phyloP scores from a whole-genome alignment of 352 stramenopile species.

The Lagenidium giganteum region DNA sequence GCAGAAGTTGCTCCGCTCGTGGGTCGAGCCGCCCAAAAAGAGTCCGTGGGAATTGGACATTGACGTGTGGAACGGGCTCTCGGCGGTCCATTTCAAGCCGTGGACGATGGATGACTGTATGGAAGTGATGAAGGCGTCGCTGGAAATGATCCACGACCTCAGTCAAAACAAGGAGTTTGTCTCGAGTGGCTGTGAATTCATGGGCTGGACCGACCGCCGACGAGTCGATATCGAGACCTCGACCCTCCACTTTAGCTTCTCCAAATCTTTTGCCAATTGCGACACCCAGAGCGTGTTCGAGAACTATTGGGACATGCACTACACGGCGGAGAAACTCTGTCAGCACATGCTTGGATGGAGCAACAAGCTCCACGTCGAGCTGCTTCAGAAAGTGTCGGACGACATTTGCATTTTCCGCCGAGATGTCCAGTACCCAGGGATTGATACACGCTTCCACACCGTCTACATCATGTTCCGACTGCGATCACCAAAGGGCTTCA shows the following conservation, averaged over 20 bases:
- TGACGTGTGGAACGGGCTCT: conserved; percentile 19
- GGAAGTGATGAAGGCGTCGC: conserved; percentile 16
- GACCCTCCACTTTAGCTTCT: conserved; percentile 23
- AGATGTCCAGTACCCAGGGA: conserved; percentile 20
- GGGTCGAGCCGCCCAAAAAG: conserved; percentile 16
- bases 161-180: conserved; percentile 17
- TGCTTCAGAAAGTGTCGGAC: conserved; percentile 19
- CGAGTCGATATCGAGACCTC: conserved; percentile 14
- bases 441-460: conserved; percentile 17
- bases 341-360: conserved; percentile 21
- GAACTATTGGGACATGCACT: conserved; percentile 24
- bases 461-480: conserved; percentile 26
- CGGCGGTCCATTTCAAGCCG: conserved; percentile 8
- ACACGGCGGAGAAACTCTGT: conserved; percentile 19
- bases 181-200: conserved; percentile 19
- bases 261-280: conserved; percentile 18
- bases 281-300: conserved; percentile 20
- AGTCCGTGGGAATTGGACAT: conserved; percentile 18
- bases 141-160: conserved; percentile 20
- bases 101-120: conserved; percentile 18
- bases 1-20: conserved; percentile 18
- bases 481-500: conserved; percentile 14
- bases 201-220: conserved; percentile 19
- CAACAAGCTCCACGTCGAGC: conserved; percentile 21
- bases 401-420: conserved; percentile 20